Evolutionary conservation across 345 rosid genomes (phyloP).

Genomic region (Salix caprea): DNA sequence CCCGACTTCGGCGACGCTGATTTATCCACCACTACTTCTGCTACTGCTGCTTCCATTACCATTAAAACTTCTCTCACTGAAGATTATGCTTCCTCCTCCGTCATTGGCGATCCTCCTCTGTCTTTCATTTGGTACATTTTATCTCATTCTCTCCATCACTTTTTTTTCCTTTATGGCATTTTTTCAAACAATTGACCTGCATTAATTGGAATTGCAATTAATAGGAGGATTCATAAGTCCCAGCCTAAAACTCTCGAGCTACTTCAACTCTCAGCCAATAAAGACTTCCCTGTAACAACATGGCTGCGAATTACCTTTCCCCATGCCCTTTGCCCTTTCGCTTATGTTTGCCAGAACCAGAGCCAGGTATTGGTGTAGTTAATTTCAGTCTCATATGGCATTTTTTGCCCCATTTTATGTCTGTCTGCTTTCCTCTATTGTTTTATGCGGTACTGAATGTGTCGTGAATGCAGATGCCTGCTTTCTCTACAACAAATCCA

Average conservation of each 20-base stretch:
- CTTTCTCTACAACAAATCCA: constrained; percentile 20
- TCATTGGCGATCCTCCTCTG: constrained; percentile 39
- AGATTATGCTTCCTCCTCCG: constrained; percentile 54
- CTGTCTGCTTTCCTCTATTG: neutral
- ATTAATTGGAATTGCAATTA: neutral
- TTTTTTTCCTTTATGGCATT: neutral
- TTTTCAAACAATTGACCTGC: neutral
- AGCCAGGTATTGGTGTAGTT: constrained; percentile 30
- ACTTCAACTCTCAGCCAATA: constrained; percentile 47
- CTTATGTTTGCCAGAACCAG: constrained; percentile 39
- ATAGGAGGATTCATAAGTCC: constrained; percentile 55
- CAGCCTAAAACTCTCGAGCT: constrained; percentile 52
- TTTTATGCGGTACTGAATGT: neutral
- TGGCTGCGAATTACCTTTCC: constrained; percentile 69
- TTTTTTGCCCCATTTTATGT: neutral
- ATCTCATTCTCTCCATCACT: neutral
- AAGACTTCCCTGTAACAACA: constrained; percentile 35
- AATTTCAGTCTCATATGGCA: neutral
- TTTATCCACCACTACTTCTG: neutral
- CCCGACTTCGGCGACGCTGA: constrained; percentile 7
- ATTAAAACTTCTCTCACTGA: constrained; percentile 32
- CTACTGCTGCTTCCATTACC: constrained; percentile 6
- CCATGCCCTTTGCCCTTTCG: constrained; percentile 60
- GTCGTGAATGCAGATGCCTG: constrained; percentile 28
- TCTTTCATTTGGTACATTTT: constrained; percentile 43